phyloP scores from a whole-genome alignment of 495 filamentous ascomycete species.

The Aspergillus conjunctus region DNA sequence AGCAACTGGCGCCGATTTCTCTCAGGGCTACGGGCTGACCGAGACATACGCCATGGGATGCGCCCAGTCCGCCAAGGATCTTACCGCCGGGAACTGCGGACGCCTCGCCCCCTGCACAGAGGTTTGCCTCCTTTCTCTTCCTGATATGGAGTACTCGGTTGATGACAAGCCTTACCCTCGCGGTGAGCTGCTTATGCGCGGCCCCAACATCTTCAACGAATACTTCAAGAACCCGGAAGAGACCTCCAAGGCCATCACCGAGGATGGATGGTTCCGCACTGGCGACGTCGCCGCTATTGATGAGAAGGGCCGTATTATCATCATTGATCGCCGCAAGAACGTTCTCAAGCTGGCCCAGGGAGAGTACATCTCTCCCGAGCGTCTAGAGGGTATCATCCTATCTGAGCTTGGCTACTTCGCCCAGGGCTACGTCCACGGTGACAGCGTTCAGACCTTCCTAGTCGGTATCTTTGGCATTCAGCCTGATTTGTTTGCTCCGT shows the following conservation, averaged over 20 bases:
- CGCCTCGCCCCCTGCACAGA: slow-evolving; percentile 67
- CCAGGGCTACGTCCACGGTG: slow-evolving; percentile 88
- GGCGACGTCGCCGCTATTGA: slow-evolving; percentile 89
- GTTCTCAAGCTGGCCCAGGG: slow-evolving; percentile 96
- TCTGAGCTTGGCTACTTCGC: slow-evolving; percentile 74
- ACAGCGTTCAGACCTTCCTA: slow-evolving; percentile 78
- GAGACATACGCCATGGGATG: slow-evolving; percentile 86
- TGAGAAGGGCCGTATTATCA: slow-evolving; percentile 80
- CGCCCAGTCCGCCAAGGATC: slow-evolving; percentile 69
- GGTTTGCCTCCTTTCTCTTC: slow-evolving; percentile 79
- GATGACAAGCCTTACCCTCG: slow-evolving; percentile 92
- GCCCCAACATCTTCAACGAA: slow-evolving; percentile 73
- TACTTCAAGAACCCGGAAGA: slow-evolving; percentile 90
- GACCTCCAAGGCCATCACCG: slow-evolving; percentile 76
- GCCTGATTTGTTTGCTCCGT: slow-evolving; percentile 77
- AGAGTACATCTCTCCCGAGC: slow-evolving; percentile 97
- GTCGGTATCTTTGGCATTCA: slow-evolving; percentile 88
- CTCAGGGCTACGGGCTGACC: slow-evolving; percentile 92
- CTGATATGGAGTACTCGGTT: slow-evolving; percentile 91
- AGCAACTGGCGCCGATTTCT: slow-evolving; percentile 74
- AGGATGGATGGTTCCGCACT: slow-evolving; percentile 96
- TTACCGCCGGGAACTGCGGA: slow-evolving; percentile 80
- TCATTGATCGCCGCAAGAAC: slow-evolving; percentile 97
- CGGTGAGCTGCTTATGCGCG: slow-evolving; percentile 85
- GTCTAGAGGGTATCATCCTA: slow-evolving; percentile 91